Percentiles rank a stretch among this genome's conserved stretches.
These are phyloP conservation scores for Mycena alexandri DNA, from an alignment of 768 basidiomycete genomes.

Conservation along the genomic window DNA sequence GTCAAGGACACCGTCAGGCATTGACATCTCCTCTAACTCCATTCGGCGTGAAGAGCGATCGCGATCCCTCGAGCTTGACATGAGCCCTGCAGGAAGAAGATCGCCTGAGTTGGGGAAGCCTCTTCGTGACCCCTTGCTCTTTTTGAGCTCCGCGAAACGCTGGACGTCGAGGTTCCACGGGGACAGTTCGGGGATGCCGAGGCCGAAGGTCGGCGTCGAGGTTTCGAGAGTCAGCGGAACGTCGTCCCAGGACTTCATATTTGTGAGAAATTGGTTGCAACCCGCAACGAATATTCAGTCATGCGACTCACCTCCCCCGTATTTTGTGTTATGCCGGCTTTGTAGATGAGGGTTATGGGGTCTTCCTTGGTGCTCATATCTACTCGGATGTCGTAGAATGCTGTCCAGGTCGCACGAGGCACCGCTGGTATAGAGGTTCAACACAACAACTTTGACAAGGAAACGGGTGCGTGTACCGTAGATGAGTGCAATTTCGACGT, in stretches of 20 bases:
- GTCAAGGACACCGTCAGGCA: neutral
- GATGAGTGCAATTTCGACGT: conserved; percentile 40
- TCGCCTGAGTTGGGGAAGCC: too few species aligned
- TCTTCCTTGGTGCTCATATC: conserved; percentile 35
- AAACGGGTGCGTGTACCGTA: conserved; percentile 33
- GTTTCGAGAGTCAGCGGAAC: conserved; percentile 42
- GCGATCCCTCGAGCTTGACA: neutral
- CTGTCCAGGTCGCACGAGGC: conserved; percentile 35
- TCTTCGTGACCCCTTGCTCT: neutral
- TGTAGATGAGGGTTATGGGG: conserved; percentile 39
- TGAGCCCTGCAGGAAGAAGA: too few species aligned
- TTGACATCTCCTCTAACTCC: too few species aligned
- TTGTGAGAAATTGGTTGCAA: neutral
- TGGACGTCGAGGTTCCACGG: conserved; percentile 35
- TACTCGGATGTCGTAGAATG: conserved; percentile 42
- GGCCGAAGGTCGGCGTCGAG: conserved; percentile 40
- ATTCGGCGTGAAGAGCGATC: neutral
- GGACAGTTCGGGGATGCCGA: conserved; percentile 36
- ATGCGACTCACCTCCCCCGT: conserved; percentile 39
- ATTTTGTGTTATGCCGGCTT: conserved; percentile 36
- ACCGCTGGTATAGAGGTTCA: conserved; percentile 31
- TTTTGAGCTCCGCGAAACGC: neutral
- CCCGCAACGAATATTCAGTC: too few species aligned
- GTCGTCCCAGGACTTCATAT: conserved; percentile 39
- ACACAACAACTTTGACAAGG: neutral